A percentile compares a stretch with the other conserved stretches of the same genome.
phyloP scores from a whole-genome alignment of 495 filamentous ascomycete genomes.

The Choiromyces venosus region DNA sequence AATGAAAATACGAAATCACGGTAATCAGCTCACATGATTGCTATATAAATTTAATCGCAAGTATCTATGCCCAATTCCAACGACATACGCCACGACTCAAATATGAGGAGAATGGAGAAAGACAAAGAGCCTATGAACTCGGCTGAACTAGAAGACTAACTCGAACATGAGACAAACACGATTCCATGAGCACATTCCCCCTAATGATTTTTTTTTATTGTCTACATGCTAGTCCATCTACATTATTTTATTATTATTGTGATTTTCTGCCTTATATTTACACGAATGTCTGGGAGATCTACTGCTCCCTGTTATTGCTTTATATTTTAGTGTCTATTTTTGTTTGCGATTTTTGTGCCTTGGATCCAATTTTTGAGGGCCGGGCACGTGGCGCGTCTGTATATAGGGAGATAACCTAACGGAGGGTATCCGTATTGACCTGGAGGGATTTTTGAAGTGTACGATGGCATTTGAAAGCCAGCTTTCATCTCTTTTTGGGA shows the following conservation, averaged over 20 bases:
- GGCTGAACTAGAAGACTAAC: neutral
- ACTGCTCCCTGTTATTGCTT: neutral
- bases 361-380: neutral
- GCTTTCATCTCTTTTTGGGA: neutral
- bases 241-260: neutral
- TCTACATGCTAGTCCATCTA: neutral
- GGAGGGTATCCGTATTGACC: neutral
- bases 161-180: neutral
- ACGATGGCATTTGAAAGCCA: neutral
- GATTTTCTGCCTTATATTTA: neutral
- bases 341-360: neutral
- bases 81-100: neutral
- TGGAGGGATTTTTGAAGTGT: neutral
- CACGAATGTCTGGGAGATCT: neutral
- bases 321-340: slow-evolving; percentile 1
- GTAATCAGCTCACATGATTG: neutral
- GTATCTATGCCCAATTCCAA: neutral
- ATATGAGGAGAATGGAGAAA: neutral
- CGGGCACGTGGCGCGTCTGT: neutral
- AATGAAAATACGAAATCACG: neutral
- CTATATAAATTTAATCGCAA: neutral
- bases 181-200: neutral
- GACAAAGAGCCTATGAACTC: neutral
- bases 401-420: neutral
- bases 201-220: neutral